phyloP scores from a whole-genome alignment of 495 filamentous ascomycete genomes.

The Tetracladium marchalianum region DNA sequence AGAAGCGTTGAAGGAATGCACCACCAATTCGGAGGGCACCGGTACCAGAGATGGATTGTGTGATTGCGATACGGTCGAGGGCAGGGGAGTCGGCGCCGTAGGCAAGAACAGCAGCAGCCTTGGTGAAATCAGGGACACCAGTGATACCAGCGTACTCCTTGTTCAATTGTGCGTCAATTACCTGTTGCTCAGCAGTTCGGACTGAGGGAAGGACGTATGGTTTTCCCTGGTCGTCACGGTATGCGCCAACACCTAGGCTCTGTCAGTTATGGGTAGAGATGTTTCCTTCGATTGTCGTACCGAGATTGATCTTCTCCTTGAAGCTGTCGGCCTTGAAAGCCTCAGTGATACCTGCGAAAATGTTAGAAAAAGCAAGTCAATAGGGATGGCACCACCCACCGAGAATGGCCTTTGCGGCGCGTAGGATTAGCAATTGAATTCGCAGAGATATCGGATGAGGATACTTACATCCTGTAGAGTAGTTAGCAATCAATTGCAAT shows the following conservation, averaged over 20 bases:
- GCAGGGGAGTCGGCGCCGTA: conserved; percentile 73
- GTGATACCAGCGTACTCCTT: conserved; percentile 99
- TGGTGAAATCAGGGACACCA: conserved; percentile 87
- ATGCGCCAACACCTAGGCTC: conserved; percentile 59
- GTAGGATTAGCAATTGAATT: conserved; percentile 7
- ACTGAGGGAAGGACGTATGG: conserved; percentile 96
- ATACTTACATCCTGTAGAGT: conserved; percentile 48
- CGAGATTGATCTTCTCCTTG: conserved; percentile 92
- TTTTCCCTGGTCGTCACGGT: conserved; percentile 92
- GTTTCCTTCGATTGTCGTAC: conserved; percentile 37
- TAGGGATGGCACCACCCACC: conserved; percentile 29
- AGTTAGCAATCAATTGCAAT: conserved; percentile 24
- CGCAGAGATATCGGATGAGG: not conserved
- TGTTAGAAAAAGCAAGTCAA: conserved; percentile 6
- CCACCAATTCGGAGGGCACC: conserved; percentile 91
- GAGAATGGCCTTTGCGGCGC: conserved; percentile 56
- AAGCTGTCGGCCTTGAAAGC: conserved; percentile 95
- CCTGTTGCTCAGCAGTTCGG: conserved; percentile 74
- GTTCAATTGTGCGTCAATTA: conserved; percentile 67
- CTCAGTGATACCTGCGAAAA: conserved; percentile 75
- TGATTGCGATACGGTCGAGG: conserved; percentile 79
- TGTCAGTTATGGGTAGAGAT: not conserved
- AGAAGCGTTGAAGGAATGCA: conserved; percentile 85
- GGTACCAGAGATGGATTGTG: conserved; percentile 96
- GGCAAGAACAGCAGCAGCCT: conserved; percentile 79